Conservation (phyloP, 2,329 filamentous ascomycete genomes). For the Parasarocladium wereldwijsianum region DNA sequence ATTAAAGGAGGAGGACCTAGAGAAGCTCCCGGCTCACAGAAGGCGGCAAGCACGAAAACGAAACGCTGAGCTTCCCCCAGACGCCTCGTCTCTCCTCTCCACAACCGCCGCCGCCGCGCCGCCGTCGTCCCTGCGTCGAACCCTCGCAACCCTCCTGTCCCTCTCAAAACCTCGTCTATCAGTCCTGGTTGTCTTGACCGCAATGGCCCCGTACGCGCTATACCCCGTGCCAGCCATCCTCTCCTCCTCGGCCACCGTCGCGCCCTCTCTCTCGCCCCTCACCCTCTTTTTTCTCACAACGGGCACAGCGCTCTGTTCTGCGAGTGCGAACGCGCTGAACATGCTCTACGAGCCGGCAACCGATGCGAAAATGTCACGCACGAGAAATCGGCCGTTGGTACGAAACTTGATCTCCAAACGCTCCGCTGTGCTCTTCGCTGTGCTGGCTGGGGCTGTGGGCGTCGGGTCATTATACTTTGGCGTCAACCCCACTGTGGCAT, state of each 20-base stretch:
- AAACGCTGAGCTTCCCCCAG: slow-evolving; percentile 19
- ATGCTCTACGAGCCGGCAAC: slow-evolving; percentile 91
- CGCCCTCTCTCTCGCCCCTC: slow-evolving; percentile 75
- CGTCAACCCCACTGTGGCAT: slow-evolving; percentile 86
- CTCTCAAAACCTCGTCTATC: slow-evolving; percentile 92
- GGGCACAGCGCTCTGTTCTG: slow-evolving; percentile 78
- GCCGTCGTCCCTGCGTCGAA: slow-evolving; percentile 41
- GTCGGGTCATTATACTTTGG: slow-evolving; percentile 67
- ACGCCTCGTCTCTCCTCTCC: slow-evolving; percentile 41
- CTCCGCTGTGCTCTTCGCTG: slow-evolving; percentile 63
- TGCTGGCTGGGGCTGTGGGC: slow-evolving; percentile 55
- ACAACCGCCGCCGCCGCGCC: slow-evolving; percentile 34
- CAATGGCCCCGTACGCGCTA: slow-evolving; percentile 80
- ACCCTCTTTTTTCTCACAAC: slow-evolving; percentile 85
- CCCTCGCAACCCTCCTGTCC: slow-evolving; percentile 68
- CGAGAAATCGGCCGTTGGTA: slow-evolving; percentile 77
- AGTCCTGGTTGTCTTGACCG: slow-evolving; percentile 78
- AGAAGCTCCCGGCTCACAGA: slow-evolving; percentile 18
- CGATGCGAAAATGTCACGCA: slow-evolving; percentile 89
- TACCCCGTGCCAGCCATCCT: slow-evolving; percentile 87
- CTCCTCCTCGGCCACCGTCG: slow-evolving; percentile 45
- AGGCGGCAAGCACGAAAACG: slow-evolving; percentile 17
- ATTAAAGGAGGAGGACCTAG: slow-evolving; percentile 8
- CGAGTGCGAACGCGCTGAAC: slow-evolving; percentile 85
- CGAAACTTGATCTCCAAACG: slow-evolving; percentile 59